Evolutionary conservation across 441 rosid genomes (phyloP), one percentile per base, ranked within the genome.

Genomic region (Eutrema salsugineum): DNA sequence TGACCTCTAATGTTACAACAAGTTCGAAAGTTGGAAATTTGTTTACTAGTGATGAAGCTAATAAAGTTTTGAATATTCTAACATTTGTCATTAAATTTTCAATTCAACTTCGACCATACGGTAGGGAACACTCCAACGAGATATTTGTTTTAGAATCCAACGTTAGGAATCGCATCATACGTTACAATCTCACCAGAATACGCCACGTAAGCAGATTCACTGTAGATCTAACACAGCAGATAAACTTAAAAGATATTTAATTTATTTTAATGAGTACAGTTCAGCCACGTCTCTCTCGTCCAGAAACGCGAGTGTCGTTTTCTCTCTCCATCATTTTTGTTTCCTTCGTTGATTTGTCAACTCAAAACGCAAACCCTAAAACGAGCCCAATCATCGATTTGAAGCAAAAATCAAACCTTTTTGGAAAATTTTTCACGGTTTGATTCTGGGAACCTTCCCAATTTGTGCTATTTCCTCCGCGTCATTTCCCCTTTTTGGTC

Each of bases 341-440:
- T 28, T 49, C 17, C 36, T 22, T 44, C 38, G 38, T 71, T 62
- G 76, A 71, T 62, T 71, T 42, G 76, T 71, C 63, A 53, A 71
- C 63, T 43, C 63, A 42, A 1, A 35, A 15, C 75, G 12, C 76
- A 63, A 63, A 54, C 76, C 70, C 76, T 72, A 63, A 53, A 44
- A 27, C 59, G 2, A 70, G 2, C 61, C 50, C 60, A 60, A 49
- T 50, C 75, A 63, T 70, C 42, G 20, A 44, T 44, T 10, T 32
- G 11, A 2, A 49, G 50, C 30, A 61, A 48, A 48, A 61, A 30
- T 51, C 68, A 49, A 35, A 70, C 5, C 51, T 32, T 53, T 55
- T 53, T 32, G 40, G n/a, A n/a, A n/a, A 19, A 55, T n/a, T 14
- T 54, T 42, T 17, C 14, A 53, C 17, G 15, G 27, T 15, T 43